Evolutionary conservation across 2,329 filamentous ascomycete genomes (phyloP).

Genomic region (Aspergillus neotritici): DNA sequence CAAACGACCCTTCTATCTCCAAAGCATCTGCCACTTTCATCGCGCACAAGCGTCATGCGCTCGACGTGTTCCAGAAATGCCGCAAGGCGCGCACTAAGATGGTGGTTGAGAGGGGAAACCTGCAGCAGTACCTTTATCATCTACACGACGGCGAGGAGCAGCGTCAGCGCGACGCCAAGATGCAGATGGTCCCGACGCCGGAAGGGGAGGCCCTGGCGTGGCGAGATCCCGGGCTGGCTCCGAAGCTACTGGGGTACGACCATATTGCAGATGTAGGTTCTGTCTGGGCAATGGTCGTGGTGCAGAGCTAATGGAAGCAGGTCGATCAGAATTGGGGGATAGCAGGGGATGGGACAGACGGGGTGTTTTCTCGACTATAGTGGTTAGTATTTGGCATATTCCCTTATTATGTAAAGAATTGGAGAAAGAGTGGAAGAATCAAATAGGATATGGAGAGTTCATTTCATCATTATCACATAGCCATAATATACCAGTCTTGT

Average conservation of each 20-base stretch:
- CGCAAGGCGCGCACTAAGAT: conserved; percentile 54
- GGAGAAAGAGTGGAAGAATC: no score
- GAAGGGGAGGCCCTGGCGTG: conserved; percentile 41
- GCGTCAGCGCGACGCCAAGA: conserved; percentile 46
- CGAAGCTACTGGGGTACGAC: conserved; percentile 39
- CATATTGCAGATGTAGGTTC: conserved; percentile 32
- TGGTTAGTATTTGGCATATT: no score
- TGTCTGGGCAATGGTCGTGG: not conserved
- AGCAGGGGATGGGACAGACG: no score
- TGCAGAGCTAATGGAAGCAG: conserved; percentile 2
- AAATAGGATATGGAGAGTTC: no score
- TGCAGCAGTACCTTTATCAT: conserved; percentile 59
- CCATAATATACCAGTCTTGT: no score
- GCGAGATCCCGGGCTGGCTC: conserved; percentile 38
- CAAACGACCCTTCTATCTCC: conserved; percentile 29
- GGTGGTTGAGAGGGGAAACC: conserved; percentile 56
- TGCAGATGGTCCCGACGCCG: conserved; percentile 34
- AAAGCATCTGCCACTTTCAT: conserved; percentile 21
- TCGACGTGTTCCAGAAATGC: conserved; percentile 51
- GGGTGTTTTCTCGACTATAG: no score
- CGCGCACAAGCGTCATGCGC: conserved; percentile 30
- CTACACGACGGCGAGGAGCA: conserved; percentile 55
- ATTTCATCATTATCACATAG: no score
- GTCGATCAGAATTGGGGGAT: conserved; percentile 9
- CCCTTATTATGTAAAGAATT: no score